A percentile compares a stretch with the other conserved stretches of the same genome.
Conservation (phyloP, 192 early-diverging fungal genomes). For the Physocladia obscura region DNA sequence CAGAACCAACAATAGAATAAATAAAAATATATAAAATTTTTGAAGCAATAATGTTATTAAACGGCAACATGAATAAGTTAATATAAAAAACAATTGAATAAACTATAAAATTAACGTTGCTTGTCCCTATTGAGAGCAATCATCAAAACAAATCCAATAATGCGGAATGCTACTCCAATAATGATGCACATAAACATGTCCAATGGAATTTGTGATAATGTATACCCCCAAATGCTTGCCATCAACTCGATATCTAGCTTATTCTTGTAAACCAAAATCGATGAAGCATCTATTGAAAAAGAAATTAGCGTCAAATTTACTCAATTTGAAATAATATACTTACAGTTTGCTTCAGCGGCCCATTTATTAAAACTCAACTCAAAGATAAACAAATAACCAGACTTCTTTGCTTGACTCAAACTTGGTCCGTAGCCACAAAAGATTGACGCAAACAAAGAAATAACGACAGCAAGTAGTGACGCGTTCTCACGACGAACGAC, state of each 20-base stretch:
- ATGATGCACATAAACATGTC: constrained; percentile 44
- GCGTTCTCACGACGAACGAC: constrained; percentile 46
- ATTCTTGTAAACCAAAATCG: constrained; percentile 21
- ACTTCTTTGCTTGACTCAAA: constrained; percentile 34
- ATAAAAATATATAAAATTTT: too few species aligned
- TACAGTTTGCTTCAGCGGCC: constrained; percentile 44
- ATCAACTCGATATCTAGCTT: constrained; percentile 34
- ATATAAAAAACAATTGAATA: neutral
- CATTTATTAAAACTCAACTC: constrained; percentile 47
- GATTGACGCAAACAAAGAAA: constrained; percentile 43
- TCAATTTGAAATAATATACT: constrained; percentile 6
- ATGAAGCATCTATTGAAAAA: constrained; percentile 16
- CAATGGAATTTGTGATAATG: constrained; percentile 31
- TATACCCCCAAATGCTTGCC: constrained; percentile 38
- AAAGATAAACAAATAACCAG: constrained; percentile 38
- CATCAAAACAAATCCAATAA: constrained; percentile 43
- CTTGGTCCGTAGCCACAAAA: constrained; percentile 54
- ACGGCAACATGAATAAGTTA: too few species aligned
- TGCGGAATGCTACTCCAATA: constrained; percentile 36
- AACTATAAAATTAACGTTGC: constrained; percentile 34
- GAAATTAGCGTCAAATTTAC: neutral
- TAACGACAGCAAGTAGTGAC: constrained; percentile 37
- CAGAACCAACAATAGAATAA: too few species aligned
- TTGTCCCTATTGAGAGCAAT: constrained; percentile 43
- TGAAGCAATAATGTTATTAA: too few species aligned